Conservation (phyloP, 169 alveolate genomes). For the Theileria orientalis region DNA sequence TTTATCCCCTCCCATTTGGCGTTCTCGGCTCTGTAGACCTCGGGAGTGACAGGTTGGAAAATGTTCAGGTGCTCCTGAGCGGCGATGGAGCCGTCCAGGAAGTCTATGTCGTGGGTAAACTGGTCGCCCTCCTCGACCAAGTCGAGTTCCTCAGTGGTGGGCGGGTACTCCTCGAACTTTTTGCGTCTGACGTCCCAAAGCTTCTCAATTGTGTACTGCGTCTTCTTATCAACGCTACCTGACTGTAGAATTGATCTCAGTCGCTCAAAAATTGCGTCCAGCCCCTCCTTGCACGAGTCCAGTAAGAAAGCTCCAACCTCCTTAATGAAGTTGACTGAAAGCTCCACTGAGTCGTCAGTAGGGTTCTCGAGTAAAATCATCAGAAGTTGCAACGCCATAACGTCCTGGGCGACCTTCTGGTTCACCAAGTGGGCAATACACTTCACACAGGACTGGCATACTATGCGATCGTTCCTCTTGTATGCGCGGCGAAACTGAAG, state of each 20-base stretch:
- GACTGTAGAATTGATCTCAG: constrained; percentile 94
- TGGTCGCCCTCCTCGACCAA: constrained; percentile 95
- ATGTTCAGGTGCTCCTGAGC: constrained; percentile 91
- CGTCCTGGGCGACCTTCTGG: constrained; percentile 87
- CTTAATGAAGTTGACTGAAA: constrained; percentile 85
- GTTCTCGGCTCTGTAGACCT: constrained; percentile 87
- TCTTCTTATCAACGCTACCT: constrained; percentile 92
- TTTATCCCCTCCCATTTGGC: constrained; percentile 89
- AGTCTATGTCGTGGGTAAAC: constrained; percentile 93
- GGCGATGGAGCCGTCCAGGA: constrained; percentile 88
- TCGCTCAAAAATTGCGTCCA: constrained; percentile 92
- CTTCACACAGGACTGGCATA: constrained; percentile 90
- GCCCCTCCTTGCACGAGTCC: constrained; percentile 90
- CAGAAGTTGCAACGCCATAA: constrained; percentile 91
- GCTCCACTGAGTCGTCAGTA: constrained; percentile 96
- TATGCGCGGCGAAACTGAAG: constrained; percentile 91
- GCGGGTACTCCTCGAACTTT: constrained; percentile 84
- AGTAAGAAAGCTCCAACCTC: constrained; percentile 94
- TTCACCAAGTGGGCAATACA: constrained; percentile 96
- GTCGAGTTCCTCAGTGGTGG: constrained; percentile 89
- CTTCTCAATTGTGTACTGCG: constrained; percentile 94
- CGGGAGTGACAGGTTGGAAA: constrained; percentile 88
- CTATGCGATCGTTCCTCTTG: constrained; percentile 90
- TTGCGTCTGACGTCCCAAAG: constrained; percentile 90
- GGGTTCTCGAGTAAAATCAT: constrained; percentile 91